These are phyloP conservation scores for Pontederia paniculata DNA, from an alignment of 176 grass and related monocot genomes.

Conservation along the genomic window DNA sequence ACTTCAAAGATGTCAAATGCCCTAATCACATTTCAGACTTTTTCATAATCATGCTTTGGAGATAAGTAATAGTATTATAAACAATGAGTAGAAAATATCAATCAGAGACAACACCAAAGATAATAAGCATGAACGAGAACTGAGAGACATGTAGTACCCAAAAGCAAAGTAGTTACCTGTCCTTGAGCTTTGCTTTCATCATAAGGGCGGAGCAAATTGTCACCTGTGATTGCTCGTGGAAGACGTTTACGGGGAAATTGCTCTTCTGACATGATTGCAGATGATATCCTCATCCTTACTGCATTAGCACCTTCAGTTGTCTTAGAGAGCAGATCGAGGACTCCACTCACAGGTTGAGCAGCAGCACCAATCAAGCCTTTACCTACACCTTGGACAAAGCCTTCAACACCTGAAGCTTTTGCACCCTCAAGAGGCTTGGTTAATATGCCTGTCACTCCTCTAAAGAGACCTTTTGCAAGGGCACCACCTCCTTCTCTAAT, in stretches of 20 bases:
- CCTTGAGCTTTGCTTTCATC: slow-evolving; percentile 81
- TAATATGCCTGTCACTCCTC: slow-evolving; percentile 95
- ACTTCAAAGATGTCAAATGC: too few relatives aligned
- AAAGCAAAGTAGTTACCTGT: slow-evolving; percentile 44
- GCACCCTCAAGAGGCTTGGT: slow-evolving; percentile 97
- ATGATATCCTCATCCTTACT: slow-evolving; percentile 93
- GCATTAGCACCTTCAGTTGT: slow-evolving; percentile 99
- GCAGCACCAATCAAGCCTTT: slow-evolving; percentile 96
- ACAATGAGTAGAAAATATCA: not conserved
- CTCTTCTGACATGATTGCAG: slow-evolving; percentile 92
- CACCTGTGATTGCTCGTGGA: slow-evolving; percentile 74
- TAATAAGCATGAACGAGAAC: too few relatives aligned
- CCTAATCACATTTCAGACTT: too few relatives aligned
- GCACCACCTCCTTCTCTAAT: slow-evolving; percentile 96
- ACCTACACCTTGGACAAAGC: slow-evolving; percentile 91
- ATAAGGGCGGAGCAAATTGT: slow-evolving; percentile 84
- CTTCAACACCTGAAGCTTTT: slow-evolving; percentile 91
- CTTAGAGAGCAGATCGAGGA: slow-evolving; percentile 93
- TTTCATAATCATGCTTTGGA: too few relatives aligned
- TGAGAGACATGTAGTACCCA: not conserved
- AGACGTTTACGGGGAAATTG: slow-evolving; percentile 65
- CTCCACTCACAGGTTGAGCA: slow-evolving; percentile 93
- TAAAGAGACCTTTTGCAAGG: slow-evolving; percentile 87
- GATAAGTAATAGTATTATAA: not conserved
- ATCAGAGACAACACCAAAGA: too few relatives aligned